Evolutionary conservation across 2,329 filamentous ascomycete genomes (phyloP), one percentile per base, ranked within the genome.

Genomic region (Furcasterigmium sp.): DNA sequence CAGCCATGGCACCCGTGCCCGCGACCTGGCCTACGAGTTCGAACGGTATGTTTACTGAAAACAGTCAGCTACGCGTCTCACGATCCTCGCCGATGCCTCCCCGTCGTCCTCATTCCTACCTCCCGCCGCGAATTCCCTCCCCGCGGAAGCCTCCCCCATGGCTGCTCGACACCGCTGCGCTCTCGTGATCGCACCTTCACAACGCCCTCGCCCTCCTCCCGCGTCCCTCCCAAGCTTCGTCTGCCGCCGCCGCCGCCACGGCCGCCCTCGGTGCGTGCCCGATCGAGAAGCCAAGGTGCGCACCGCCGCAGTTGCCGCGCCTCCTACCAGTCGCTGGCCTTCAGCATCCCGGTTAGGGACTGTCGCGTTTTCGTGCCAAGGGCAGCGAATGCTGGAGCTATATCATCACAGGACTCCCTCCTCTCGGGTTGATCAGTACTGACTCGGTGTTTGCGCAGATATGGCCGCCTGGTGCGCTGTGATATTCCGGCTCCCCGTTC

Each of bases 11-110:
- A 96, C 91, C 69, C 89, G 93, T 77, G 90, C 93, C 69, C 89
- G 93, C 82, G 91, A 98, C 78, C 87, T 97, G 69, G 90, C 91
- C 76, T 96, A 95, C 87, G 91, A 97, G 80, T 97, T 97, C 87
- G 91, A 97, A 91, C 90, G 91, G 89, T 96, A 95, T 82, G 91
- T 95, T 78, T 76, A 69, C 73, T 62, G 60, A 59, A 56, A 59
- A 62, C 41, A 41, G 41, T 36, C 44, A 48, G 39, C 39, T 19
- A 20, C 46, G 65, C 68, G 17, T 17, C 32, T 35, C 32, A 17
- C 32, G 32, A 35, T 18, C 32, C 32, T 35, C 32, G 32, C 68
- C 72, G 68, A 70, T 69, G 62, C 65, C 61, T 68, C 56, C 65
- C 56, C 58, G 58, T 64, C 56, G 50, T 53, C 53, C 54, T 59